Evolutionary conservation across 768 basidiomycete genomes (phyloP), one percentile per base, ranked within the genome.

Genomic region (Chalciporus sphaerocephalus): DNA sequence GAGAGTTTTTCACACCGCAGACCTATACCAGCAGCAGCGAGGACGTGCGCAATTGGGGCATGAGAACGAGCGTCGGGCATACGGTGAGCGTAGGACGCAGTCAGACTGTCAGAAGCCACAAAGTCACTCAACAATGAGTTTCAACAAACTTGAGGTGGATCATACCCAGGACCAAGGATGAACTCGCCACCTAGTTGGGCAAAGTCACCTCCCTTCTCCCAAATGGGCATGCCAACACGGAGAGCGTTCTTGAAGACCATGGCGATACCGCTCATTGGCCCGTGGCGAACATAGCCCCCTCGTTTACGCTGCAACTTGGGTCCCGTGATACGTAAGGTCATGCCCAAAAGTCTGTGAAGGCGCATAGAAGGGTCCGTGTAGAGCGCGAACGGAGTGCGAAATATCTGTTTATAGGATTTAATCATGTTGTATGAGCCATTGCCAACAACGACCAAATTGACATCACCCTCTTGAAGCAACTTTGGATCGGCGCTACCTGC

Each of bases 181-280:
- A 95, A 94, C 69, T 97, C 94, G 18, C 93, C 94, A 9, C 93
- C 93, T 16, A 95, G 72, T 65, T 94, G 90, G 33, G 74, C 66
- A 34, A 82, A 63, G 56, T 92, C 83, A 0, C 91, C 91, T 3
- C 83, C 85, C 48, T 78, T 80, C 68, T 84, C 84, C 81, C 86
- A 87, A 12, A 90, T 71, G 0, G 89, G 88, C 83, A 94, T 85
- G 20, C 83, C 80, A 21, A 81, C 78, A 46, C 79, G 79, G 39
- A 92, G 58, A 2, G 85, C 84, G 49, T 84, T 80, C 48, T 76
- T 66, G 27, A 88, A 72, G 18, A 91, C 86, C 73, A 80, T 80
- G n/a, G 82, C 81, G 27, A 89, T 78, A 4, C 87, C 85, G 18
- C 79, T 67, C 52, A 89, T 62, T 10, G 74, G 44, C 1, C 85